Evolutionary conservation across 2,329 filamentous ascomycete species (phyloP), one percentile per base, ranked within the genome.

Genomic region (Didymella segeticola): DNA sequence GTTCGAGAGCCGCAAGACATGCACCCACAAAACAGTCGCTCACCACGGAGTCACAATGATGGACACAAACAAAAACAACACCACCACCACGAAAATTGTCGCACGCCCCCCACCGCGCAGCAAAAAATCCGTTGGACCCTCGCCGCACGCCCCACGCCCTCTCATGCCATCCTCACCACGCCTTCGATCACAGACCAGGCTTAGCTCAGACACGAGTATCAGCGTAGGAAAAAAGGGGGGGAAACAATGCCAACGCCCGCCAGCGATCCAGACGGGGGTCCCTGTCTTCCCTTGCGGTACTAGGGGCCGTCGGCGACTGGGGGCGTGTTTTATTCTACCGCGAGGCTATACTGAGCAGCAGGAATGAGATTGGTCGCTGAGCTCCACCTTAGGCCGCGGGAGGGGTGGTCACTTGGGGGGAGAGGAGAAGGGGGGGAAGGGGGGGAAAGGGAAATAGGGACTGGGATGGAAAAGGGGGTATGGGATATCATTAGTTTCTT

Each of bases 301-400:
- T 63, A 55, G 43, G 50, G 31, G n/a, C n/a, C 33, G 60, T 61
- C 65, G 69, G 70, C 69, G 67, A 70, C 66, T 60, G 61, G 42
- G 45, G 39, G 34, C 45, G 48, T 60, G 62, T 47, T 64, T 80
- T 73, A 65, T 73, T 80, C 29, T 82, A 66, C 75, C 79, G 79
- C 79, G 75, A 75, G 77, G 74, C 75, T 73, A 80, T 82, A 82
- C 79, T 80, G 79, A 81, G 78, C 78, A 77, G 66, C 74, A 79
- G 79, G 79, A 79, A 80, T 78, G 74, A 69, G 66, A 71, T 77
- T 79, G 73, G 76, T 79, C 78, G 63, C 77, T 75, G 74, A 77
- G 78, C 79, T 81, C 79, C 78, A 81, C 79, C 79, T 79, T 73
- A 68, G 70, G 74, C 46, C 46, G 46, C 46, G 46, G 42, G 8